Evolutionary conservation across 192 early-diverging fungal genomes (phyloP).

Genomic region (Coemansia sp.): DNA sequence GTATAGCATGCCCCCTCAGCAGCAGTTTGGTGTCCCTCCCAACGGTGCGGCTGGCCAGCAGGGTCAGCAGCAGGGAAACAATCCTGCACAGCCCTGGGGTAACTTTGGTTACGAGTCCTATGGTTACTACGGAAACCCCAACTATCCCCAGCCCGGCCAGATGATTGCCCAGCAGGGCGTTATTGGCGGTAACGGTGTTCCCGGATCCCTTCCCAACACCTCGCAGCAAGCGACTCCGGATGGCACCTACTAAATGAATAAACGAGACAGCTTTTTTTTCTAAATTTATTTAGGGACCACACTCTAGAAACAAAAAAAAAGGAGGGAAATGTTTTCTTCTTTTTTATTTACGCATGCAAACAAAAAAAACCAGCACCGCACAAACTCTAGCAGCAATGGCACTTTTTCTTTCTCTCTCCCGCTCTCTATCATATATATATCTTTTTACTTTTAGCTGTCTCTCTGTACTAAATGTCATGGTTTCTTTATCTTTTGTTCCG

Average conservation of each 20-base stretch:
- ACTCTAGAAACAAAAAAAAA: too few species aligned
- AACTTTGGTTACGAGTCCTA: slow-evolving; percentile 46
- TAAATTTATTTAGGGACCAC: too few species aligned
- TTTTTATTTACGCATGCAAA: too few species aligned
- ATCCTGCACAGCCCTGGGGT: slow-evolving; percentile 19
- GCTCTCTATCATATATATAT: not conserved
- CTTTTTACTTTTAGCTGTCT: not conserved
- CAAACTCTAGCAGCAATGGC: too few species aligned
- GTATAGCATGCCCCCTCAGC: slow-evolving; percentile 45
- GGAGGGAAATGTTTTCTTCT: too few species aligned
- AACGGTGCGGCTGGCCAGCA: slow-evolving; percentile 11
- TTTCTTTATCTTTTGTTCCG: not conserved
- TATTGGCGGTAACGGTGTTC: slow-evolving; percentile 2
- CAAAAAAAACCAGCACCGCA: too few species aligned
- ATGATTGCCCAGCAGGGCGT: slow-evolving; percentile 30
- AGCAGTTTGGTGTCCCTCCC: slow-evolving; percentile 34
- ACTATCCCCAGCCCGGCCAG: slow-evolving; percentile 46
- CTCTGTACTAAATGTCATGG: slow-evolving; percentile 7
- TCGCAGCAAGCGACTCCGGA: slow-evolving; percentile 12
- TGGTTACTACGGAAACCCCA: slow-evolving; percentile 43
- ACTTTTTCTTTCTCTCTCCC: not conserved
- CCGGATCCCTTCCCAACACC: slow-evolving; percentile 11
- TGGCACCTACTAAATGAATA: slow-evolving; percentile 18
- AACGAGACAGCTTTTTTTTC: too few species aligned
- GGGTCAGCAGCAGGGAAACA: slow-evolving; percentile 12